Evolutionary conservation across 371 early-diverging fungal genomes (phyloP).

Genomic region (Catenaria anguillulae): DNA sequence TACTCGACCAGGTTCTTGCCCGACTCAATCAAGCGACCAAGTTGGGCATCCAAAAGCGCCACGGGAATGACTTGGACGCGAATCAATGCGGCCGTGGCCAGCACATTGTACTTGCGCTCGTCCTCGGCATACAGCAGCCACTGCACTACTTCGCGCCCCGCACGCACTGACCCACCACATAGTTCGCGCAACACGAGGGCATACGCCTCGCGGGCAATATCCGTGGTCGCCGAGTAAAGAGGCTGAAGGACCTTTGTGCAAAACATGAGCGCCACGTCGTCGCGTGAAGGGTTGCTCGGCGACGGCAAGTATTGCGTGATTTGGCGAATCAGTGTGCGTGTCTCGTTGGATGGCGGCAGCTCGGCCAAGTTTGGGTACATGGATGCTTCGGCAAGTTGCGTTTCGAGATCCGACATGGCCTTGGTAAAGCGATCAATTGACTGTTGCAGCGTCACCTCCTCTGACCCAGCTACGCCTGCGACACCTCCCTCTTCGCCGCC

Average conservation of each 20-base stretch:
- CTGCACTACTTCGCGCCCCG: slow-evolving; percentile 61
- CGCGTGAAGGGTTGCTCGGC: slow-evolving; percentile 26
- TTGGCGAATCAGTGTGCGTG: slow-evolving; percentile 52
- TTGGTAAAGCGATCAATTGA: slow-evolving; percentile 25
- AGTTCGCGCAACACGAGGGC: slow-evolving; percentile 61
- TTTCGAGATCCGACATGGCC: slow-evolving; percentile 59
- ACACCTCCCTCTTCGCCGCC: background rate
- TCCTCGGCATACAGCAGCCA: slow-evolving; percentile 92
- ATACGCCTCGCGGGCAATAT: slow-evolving; percentile 62
- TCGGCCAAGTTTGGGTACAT: slow-evolving; percentile 31
- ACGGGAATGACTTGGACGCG: slow-evolving; percentile 55
- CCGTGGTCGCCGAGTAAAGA: slow-evolving; percentile 59
- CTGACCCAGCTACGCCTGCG: background rate
- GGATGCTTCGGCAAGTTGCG: slow-evolving; percentile 22
- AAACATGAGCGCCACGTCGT: slow-evolving; percentile 60
- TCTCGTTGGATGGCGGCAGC: slow-evolving; percentile 62
- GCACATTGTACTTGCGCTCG: slow-evolving; percentile 78
- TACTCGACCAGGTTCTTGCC: slow-evolving; percentile 54
- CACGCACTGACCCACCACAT: slow-evolving; percentile 58
- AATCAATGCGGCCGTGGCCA: slow-evolving; percentile 65
- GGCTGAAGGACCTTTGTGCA: slow-evolving; percentile 73
- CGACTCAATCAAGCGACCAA: slow-evolving; percentile 63
- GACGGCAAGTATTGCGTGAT: slow-evolving; percentile 44
- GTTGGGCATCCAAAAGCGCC: slow-evolving; percentile 69
- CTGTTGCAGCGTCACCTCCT: slow-evolving; percentile 11